Evolutionary conservation across 108 stramenopile species (phyloP), one percentile per base, ranked within the genome.

Genomic region (Bacterosira constricta): DNA sequence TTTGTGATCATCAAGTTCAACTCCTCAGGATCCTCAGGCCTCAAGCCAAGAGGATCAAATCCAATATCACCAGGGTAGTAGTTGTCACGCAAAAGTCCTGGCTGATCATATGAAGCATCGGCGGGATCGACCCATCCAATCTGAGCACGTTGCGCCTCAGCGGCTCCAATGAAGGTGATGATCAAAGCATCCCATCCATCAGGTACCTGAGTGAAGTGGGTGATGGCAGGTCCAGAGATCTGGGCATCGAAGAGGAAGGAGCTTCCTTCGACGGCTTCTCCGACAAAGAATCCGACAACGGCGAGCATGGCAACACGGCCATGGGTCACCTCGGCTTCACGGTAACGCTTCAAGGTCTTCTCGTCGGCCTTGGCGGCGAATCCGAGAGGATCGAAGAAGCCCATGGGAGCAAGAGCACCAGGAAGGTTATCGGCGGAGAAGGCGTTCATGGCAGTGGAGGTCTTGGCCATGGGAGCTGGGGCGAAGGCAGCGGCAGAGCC

Each of bases 191-290:
- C 92, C 82, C 86, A 81, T 30, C 73, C 68, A 17, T 78, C 75
- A 59, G 85, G 86, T 26, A 90, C 86, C 76, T 96, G 96, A 21
- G 75, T 62, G 47, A 95, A 73, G 88, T 96, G 93, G 56, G 83
- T 86, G 86, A 95, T 95, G 75, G 93, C 96, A 34, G 96, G 94
- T 69, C 96, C 96, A 50, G 73, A 71, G 73, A 93, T 79, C 44
- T 82, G 74, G n/a, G 86, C 68, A 79, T 91, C 86, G 71, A 91
- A 91, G 26, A 91, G 85, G 86, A 91, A 87, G 56, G 88, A 85
- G 12, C 66, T 71, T 71, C 84, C 90, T 56, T 90, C 90, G 18
- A 91, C 90, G 30, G 77, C 73, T 73, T 92, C 91, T 46, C 89
- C 89, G 26, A 88, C 87, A 27, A 68, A 30, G 55, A 68, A 68